Conservation (phyloP, 495 filamentous ascomycete genomes). For the Sporormia fimetaria region DNA sequence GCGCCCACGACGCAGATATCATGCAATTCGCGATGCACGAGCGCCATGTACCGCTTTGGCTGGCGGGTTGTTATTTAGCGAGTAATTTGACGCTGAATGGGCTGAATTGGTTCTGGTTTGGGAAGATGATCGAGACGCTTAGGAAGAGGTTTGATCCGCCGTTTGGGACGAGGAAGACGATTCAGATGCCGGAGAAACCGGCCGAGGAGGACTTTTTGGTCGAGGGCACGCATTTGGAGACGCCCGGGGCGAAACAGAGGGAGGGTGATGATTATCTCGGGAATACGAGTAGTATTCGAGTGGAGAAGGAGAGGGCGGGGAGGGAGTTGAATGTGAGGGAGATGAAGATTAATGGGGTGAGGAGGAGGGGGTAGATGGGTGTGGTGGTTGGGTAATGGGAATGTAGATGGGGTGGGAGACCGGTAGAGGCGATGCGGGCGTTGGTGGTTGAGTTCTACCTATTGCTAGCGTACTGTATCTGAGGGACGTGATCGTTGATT, state of each 20-base stretch:
- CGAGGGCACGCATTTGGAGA: constrained; percentile 22
- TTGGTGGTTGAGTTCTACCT: no score
- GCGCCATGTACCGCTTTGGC: constrained; percentile 60
- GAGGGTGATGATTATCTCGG: constrained; percentile 8
- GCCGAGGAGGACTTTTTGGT: constrained; percentile 19
- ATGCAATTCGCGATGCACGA: constrained; percentile 40
- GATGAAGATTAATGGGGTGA: constrained; percentile 20
- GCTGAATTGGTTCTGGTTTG: constrained; percentile 93
- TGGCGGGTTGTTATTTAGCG: constrained; percentile 61
- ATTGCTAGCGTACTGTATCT: no score
- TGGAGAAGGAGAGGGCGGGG: not conserved
- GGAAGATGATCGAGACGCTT: constrained; percentile 90
- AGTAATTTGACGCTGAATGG: constrained; percentile 72
- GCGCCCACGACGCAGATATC: constrained; percentile 24
- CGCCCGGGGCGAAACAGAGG: no score
- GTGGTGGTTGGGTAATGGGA: no score
- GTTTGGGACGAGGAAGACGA: constrained; percentile 28
- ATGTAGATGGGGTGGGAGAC: no score
- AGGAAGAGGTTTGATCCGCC: constrained; percentile 75
- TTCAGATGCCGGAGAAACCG: constrained; percentile 6
- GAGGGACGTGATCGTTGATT: no score
- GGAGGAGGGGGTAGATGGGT: constrained; percentile 1
- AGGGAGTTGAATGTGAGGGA: constrained; percentile 7
- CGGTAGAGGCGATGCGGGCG: no score
- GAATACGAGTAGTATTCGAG: constrained; percentile 3